These are phyloP conservation scores for Eragrostis curvula DNA, from an alignment of 176 grass and related monocot species.

Conservation along the genomic window DNA sequence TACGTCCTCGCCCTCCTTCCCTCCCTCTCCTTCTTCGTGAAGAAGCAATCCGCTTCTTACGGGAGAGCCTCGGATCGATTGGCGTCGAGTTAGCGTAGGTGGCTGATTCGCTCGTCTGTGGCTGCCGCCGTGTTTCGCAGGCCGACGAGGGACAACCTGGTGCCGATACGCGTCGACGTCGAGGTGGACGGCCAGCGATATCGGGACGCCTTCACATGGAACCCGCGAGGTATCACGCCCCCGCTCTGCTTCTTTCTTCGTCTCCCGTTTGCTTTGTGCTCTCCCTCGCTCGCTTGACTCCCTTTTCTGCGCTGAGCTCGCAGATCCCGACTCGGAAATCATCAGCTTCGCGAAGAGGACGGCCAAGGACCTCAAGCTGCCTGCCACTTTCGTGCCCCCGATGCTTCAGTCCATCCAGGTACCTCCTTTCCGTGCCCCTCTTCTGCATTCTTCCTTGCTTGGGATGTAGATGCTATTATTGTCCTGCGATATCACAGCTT, in stretches of 20 bases:
- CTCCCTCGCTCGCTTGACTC: no score
- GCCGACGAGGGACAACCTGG: constrained; percentile 88
- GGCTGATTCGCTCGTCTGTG: constrained; percentile 26
- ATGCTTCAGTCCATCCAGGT: constrained; percentile 94
- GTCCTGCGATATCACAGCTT: background rate
- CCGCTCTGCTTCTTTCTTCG: no score
- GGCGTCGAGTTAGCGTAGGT: background rate
- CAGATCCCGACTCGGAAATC: no score
- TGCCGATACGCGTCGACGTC: constrained; percentile 84
- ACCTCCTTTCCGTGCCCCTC: background rate
- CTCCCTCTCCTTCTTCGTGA: background rate
- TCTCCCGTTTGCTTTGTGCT: no score
- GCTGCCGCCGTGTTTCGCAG: constrained; percentile 29
- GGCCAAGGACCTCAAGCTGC: constrained; percentile 88
- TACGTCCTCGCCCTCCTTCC: background rate
- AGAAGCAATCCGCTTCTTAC: background rate
- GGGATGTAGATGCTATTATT: background rate
- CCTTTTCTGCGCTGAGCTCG: no score
- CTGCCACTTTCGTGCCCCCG: constrained; percentile 63
- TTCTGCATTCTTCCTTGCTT: no score
- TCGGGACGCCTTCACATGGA: no score
- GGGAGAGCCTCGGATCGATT: background rate
- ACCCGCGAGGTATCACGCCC: no score
- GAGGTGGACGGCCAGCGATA: constrained; percentile 34
- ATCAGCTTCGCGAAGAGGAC: constrained; percentile 71